These are phyloP conservation scores for Trichoderma asperellum DNA, from an alignment of 2,329 filamentous ascomycete genomes.

Conservation along the genomic window DNA sequence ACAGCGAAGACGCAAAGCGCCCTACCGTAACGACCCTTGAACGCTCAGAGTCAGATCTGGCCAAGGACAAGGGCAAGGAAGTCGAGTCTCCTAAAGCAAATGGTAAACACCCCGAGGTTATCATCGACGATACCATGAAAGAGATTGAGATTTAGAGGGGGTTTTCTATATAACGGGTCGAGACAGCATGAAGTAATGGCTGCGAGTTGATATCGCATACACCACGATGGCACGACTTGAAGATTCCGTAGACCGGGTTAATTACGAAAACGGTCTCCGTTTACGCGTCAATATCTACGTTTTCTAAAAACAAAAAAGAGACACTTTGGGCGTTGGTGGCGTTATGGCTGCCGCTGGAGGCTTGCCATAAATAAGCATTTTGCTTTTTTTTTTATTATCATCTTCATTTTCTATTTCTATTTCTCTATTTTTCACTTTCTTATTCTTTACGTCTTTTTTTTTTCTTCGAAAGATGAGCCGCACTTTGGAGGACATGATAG, in stretches of 20 bases:
- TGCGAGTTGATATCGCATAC: conserved; percentile 27
- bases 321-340: conserved; percentile 31
- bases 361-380: conserved; percentile 30
- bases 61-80: conserved; percentile 48
- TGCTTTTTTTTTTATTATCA: conserved; percentile 3
- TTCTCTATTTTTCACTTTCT: neutral
- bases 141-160: conserved; percentile 60
- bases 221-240: conserved; percentile 35
- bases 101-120: conserved; percentile 49
- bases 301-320: conserved; percentile 16
- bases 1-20: conserved; percentile 49
- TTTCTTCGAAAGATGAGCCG: conserved; percentile 22
- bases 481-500: conserved; percentile 21
- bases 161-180: conserved; percentile 5
- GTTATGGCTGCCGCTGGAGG: conserved; percentile 29
- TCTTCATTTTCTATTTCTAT: neutral
- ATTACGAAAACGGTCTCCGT: conserved; percentile 22
- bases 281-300: conserved; percentile 28
- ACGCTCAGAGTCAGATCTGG: conserved; percentile 42
- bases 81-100: conserved; percentile 44
- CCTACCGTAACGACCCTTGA: conserved; percentile 42
- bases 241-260: conserved; percentile 25
- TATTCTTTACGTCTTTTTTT: neutral
- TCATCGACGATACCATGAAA: conserved; percentile 59
- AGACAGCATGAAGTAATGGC: neutral